Conservation (phyloP, 2,329 filamentous ascomycete genomes). For the Mycosphaerella arachidis region DNA sequence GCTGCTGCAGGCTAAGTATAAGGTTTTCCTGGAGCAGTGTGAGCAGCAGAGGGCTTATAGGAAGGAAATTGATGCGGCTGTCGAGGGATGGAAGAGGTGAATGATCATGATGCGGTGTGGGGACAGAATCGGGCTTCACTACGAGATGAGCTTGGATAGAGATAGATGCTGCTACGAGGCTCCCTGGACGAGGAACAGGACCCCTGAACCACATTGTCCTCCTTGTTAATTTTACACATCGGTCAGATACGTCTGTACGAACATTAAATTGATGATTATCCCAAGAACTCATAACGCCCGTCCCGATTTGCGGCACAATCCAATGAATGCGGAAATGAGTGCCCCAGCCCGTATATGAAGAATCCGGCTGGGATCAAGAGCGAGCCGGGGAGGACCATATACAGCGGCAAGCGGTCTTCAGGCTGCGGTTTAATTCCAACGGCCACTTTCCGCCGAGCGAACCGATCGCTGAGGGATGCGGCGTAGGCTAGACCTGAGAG, state of each 20-base stretch:
- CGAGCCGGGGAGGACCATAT: conserved; percentile 6
- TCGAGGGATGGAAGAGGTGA: conserved; percentile 32
- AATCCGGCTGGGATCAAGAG: conserved; percentile 8
- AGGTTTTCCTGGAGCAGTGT: conserved; percentile 92
- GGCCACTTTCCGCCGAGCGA: background rate
- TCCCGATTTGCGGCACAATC: conserved; percentile 24
- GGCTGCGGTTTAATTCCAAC: conserved; percentile 23
- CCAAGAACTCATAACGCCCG: conserved; percentile 23
- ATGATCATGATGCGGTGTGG: background rate
- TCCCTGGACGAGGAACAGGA: conserved; percentile 30
- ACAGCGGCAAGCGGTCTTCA: conserved; percentile 11
- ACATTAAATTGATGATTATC: conserved; percentile 21
- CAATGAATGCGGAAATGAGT: conserved; percentile 10
- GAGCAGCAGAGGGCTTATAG: conserved; percentile 79
- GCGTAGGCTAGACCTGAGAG: conserved; percentile 26
- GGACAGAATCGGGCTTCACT: too few relatives aligned
- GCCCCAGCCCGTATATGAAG: conserved; percentile 21
- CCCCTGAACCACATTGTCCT: too few relatives aligned
- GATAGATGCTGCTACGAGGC: conserved; percentile 54
- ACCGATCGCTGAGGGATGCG: conserved; percentile 14
- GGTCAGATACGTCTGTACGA: conserved; percentile 54
- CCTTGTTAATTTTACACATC: conserved; percentile 57
- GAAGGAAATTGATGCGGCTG: conserved; percentile 63
- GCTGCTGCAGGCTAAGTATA: conserved; percentile 82
- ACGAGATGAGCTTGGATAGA: too few relatives aligned